Base-by-base conservation (phyloP, 1,284 basidiomycete genomes). In the Pascua sp. region DNA sequence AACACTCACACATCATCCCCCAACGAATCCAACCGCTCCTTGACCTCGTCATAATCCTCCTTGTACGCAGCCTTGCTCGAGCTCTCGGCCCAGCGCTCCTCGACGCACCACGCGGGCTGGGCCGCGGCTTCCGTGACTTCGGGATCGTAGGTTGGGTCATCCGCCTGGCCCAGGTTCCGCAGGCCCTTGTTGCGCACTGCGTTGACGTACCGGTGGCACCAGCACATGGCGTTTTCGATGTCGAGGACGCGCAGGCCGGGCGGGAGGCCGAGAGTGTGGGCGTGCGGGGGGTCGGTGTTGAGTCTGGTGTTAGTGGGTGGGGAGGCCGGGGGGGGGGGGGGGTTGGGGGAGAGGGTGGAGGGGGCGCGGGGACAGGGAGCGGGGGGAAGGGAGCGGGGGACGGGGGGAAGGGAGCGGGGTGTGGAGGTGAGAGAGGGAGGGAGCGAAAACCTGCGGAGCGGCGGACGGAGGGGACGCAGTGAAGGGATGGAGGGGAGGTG, bases 171-270 rank as follows among this genome's bases (percentile, higher is more conserved):
- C 2, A 67, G 41, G 24, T 45, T 55, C 1, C 42, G 15, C 12
- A 55, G 55, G 1, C 57, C 52, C 39, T 57, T 59, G 16, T 18
- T 45, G 8, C 38, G 15, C 36, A 53, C 58, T 3, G 56, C 56
- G 37, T 56, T 50, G 10, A 71, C 63, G 52, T 71, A 71, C 1
- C 69, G 64, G 53, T 69, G 67, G 43, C 51, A 55, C 69, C 69
- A 71, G 45, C 69, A 71, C n/a, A 71, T 54, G 1, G 69, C 59
- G 51, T 69, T 71, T 49, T 69, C 69, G 42, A 68, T 43, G 52
- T 69, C 67, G 12, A 71, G 55, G 4, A 65, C 66, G 18, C 67
- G 59, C 64, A 71, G 62, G 3, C 69, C 69, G 4, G 69, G 67
- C 47, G 62, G 52, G 8, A 68, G 42, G 2, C 67, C 69, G 24